Conservation (phyloP, 2,329 filamentous ascomycete species). For the Falciphora oryzae region DNA sequence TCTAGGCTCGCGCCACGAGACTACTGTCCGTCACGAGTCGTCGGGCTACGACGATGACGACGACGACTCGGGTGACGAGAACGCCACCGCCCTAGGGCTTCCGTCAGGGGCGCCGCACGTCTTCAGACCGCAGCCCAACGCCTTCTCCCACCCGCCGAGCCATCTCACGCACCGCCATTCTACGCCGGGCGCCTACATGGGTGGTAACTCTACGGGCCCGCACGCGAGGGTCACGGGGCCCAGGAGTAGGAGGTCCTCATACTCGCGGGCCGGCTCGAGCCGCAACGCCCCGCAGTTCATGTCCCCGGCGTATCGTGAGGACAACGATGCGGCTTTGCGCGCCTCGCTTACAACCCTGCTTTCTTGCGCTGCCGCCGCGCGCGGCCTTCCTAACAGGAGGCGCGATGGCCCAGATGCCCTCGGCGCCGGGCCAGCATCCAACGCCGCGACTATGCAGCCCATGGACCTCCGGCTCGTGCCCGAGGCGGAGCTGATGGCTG, state of each 20-base stretch:
- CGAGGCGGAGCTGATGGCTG: slow-evolving; percentile 52
- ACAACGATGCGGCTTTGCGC: slow-evolving; percentile 88
- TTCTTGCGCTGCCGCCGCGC: slow-evolving; percentile 87
- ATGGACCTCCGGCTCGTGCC: slow-evolving; percentile 55
- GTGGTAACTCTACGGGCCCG: slow-evolving; percentile 22
- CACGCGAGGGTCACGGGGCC: slow-evolving; percentile 4
- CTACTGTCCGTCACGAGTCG: slow-evolving; percentile 26
- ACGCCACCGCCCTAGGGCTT: slow-evolving; percentile 71
- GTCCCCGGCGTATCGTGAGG: slow-evolving; percentile 70
- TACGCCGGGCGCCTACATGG: slow-evolving; percentile 19
- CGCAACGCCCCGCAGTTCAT: slow-evolving; percentile 55
- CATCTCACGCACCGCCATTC: slow-evolving; percentile 36
- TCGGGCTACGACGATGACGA: slow-evolving; percentile 42
- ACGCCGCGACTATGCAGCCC: slow-evolving; percentile 31
- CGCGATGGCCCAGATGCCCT: slow-evolving; percentile 32
- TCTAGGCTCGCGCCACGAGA: slow-evolving; percentile 20
- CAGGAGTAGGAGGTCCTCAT: slow-evolving; percentile 4
- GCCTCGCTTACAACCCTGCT: slow-evolving; percentile 92
- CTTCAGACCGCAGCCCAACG: slow-evolving; percentile 87
- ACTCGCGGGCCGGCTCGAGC: slow-evolving; percentile 5
- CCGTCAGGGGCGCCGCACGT: slow-evolving; percentile 40
- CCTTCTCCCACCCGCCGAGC: slow-evolving; percentile 76
- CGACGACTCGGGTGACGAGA: slow-evolving; percentile 59
- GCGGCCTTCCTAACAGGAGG: slow-evolving; percentile 66
- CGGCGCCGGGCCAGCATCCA: slow-evolving; percentile 34